These are phyloP conservation scores for Aspergillus flavus DNA, from an alignment of 2,329 filamentous ascomycete genomes.

Conservation along the genomic window DNA sequence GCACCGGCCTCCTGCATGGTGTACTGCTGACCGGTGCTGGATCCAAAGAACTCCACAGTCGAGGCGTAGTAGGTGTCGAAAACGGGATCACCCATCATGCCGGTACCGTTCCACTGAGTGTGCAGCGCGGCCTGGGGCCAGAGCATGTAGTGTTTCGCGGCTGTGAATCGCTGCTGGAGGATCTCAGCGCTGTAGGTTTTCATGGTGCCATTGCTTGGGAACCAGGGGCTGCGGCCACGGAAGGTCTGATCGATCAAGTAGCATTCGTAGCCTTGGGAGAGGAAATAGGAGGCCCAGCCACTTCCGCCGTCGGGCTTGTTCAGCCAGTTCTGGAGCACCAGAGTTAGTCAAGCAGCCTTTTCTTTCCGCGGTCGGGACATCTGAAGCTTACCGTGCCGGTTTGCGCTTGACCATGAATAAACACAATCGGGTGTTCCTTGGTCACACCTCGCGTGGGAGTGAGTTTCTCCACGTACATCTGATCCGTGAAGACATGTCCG, in stretches of 20 bases:
- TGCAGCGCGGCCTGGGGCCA: constrained; percentile 43
- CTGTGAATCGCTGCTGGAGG: constrained; percentile 35
- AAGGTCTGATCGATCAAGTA: constrained; percentile 48
- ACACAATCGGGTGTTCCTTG: constrained; percentile 34
- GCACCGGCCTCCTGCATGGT: constrained; percentile 21
- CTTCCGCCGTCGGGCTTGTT: constrained; percentile 52
- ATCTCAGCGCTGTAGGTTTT: constrained; percentile 27
- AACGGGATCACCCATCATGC: constrained; percentile 31
- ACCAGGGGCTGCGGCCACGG: constrained; percentile 37
- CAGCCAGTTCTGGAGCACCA: constrained; percentile 42
- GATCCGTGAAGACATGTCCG: constrained; percentile 19
- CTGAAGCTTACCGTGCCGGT: constrained; percentile 33
- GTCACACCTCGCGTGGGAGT: constrained; percentile 22
- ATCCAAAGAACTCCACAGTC: constrained; percentile 23
- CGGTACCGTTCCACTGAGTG: constrained; percentile 44
- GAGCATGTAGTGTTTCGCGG: constrained; percentile 31
- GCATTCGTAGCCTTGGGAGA: constrained; percentile 49
- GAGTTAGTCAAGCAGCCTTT: background rate
- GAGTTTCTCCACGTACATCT: constrained; percentile 42
- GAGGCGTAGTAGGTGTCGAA: constrained; percentile 31
- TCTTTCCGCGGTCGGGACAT: background rate
- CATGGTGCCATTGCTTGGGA: constrained; percentile 23
- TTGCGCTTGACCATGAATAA: constrained; percentile 35
- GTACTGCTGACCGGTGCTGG: constrained; percentile 17
- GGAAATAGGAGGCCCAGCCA: constrained; percentile 53